Conservation (phyloP, 2,329 filamentous ascomycete species). For the Fusarium neocosmosporiellum region DNA sequence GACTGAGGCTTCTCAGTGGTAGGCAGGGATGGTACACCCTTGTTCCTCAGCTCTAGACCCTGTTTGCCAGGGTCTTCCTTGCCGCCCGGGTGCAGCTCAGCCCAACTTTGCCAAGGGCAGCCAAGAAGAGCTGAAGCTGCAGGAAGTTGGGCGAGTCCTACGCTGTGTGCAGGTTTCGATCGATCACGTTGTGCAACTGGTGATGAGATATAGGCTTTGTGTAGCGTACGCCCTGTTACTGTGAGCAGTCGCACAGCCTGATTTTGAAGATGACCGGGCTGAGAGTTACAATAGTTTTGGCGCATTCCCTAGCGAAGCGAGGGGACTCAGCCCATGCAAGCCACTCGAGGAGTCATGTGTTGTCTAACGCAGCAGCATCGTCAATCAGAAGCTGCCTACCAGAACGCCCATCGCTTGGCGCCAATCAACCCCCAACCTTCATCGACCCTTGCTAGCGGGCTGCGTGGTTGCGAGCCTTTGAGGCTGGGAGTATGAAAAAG, state of each 20-base stretch:
- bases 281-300: neutral
- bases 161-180: neutral
- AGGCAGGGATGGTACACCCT: neutral
- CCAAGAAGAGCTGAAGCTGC: neutral
- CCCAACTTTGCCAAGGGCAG: neutral
- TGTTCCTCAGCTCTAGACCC: neutral
- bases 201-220: neutral
- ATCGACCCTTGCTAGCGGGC: conserved; percentile 12
- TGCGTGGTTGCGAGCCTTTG: neutral
- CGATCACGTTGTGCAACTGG: neutral
- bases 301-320: neutral
- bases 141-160: neutral
- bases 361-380: neutral
- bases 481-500: neutral
- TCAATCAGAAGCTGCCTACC: neutral
- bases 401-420: conserved; percentile 23
- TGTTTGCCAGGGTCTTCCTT: neutral
- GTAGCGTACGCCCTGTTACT: neutral
- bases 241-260: neutral
- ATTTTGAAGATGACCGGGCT: neutral
- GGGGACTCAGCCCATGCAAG: neutral
- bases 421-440: conserved; percentile 7
- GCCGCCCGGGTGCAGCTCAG: neutral
- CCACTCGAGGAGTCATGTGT: neutral
- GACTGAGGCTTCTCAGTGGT: neutral